Evolutionary conservation across 2,329 filamentous ascomycete genomes (phyloP), one percentile per base, ranked within the genome.

Genomic region (Paraphoma chrysanthemicola): DNA sequence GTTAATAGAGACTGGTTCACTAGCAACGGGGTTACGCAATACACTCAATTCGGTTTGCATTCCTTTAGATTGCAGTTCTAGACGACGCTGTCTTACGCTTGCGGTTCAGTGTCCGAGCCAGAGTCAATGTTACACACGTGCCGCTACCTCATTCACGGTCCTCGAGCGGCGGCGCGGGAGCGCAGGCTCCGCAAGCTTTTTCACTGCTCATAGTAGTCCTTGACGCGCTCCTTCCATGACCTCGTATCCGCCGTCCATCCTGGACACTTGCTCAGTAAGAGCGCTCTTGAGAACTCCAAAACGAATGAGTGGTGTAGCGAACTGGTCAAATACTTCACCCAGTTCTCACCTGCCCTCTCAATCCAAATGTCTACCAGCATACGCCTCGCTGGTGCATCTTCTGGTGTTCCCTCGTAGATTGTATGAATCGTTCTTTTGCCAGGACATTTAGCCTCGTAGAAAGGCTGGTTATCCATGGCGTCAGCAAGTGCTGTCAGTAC

Each of bases 361-460:
- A 46, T 28, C 63, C 63, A 68, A 6, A 66, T 62, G 44, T 68
- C 65, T 9, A 66, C 54, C 9, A 68, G 46, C 12, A 68, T 46
- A 54, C 57, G 43, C 6, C 65, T 56, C 1, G 64, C 55, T 8
- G 63, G 63, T 23, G 56, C 49, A 3, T 39, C 45, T 29, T 62
- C 59, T 1, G 30, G 12, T 4, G 65, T 68, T 0, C 65, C 65
- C 14, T 66, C 61, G 43, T 64, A 68, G 33, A 64, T 46, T 39
- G 60, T 56, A 62, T 59, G 33, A 6, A 38, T 38, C 6, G 33
- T 11, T 6, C 3, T n/a, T 38, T 38, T 3, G 33, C 33, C 33
- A 44, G 66, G 59, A 31, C 58, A 62, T 28, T 17, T 44, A 1
- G 59, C 56, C 31, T 60, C 58, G 16, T 54, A 56, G 4, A 31